These are phyloP conservation scores for Scorias spongiosa DNA, from an alignment of 2,329 filamentous ascomycete species.

Conservation along the genomic window DNA sequence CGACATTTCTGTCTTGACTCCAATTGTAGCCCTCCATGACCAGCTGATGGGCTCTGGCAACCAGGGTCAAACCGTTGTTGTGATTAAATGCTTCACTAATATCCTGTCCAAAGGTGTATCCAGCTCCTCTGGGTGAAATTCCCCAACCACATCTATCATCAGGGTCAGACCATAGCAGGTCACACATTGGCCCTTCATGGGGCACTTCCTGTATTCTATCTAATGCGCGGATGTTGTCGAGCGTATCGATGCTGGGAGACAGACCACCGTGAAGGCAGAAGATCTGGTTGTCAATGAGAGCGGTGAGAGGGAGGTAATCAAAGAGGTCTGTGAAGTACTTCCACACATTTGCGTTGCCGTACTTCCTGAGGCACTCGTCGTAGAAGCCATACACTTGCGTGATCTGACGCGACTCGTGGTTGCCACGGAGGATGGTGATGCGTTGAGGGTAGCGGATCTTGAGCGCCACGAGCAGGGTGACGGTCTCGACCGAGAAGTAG, in stretches of 20 bases:
- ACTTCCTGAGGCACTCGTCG: constrained; percentile 96
- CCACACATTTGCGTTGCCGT: constrained; percentile 98
- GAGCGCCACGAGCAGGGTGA: constrained; percentile 86
- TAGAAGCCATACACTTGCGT: constrained; percentile 99
- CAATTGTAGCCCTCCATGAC: constrained; percentile 99
- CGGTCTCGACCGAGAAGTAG: constrained; percentile 97
- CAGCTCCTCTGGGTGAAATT: constrained; percentile 49
- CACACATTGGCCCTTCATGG: constrained; percentile 96
- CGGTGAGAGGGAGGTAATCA: constrained; percentile 92
- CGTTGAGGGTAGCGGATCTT: constrained; percentile 96
- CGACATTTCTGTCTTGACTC: constrained; percentile 95
- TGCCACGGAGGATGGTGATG: constrained; percentile 96
- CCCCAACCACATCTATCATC: constrained; percentile 73
- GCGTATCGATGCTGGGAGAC: constrained; percentile 86
- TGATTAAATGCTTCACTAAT: constrained; percentile 99
- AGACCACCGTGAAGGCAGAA: constrained; percentile 96
- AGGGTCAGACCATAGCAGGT: constrained; percentile 93
- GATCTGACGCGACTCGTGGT: constrained; percentile 97
- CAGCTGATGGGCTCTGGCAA: constrained; percentile 91
- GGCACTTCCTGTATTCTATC: constrained; percentile 97
- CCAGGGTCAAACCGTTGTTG: constrained; percentile 91
- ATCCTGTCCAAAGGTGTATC: constrained; percentile 65
- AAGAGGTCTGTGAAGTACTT: constrained; percentile 98
- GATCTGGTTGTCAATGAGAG: constrained; percentile 97
- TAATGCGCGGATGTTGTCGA: constrained; percentile 87